These are phyloP conservation scores for Cryphonectria japonica DNA, from an alignment of 2,329 filamentous ascomycete genomes.

Conservation along the genomic window DNA sequence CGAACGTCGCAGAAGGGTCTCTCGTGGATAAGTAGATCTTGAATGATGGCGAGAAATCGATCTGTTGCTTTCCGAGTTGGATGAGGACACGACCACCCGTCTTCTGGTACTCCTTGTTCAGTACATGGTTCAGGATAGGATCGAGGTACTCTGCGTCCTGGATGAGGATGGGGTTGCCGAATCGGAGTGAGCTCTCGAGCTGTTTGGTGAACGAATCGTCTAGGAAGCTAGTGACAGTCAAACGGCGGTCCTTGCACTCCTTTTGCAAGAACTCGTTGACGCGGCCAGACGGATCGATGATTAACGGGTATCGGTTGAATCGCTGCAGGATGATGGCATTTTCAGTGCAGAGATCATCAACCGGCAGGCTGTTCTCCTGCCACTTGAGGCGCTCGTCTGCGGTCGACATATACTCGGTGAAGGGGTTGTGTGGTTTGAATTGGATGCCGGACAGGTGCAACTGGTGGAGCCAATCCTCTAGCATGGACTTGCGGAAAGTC, in stretches of 20 bases:
- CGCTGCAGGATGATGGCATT: conserved; percentile 97
- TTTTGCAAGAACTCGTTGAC: conserved; percentile 95
- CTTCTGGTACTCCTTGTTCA: conserved; percentile 99
- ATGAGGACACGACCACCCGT: conserved; percentile 97
- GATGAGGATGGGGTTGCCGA: conserved; percentile 97
- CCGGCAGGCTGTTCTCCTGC: conserved; percentile 92
- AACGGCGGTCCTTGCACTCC: conserved; percentile 87
- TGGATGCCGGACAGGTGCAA: conserved; percentile 89
- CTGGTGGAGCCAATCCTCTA: conserved; percentile 96
- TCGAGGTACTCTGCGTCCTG: conserved; percentile 98
- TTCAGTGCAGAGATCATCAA: conserved; percentile 97
- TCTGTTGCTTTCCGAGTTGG: conserved; percentile 97
- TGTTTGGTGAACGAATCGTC: conserved; percentile 99
- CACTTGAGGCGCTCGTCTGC: conserved; percentile 93
- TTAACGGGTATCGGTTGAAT: conserved; percentile 97
- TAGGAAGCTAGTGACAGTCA: conserved; percentile 97
- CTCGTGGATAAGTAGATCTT: conserved; percentile 93
- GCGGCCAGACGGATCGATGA: conserved; percentile 95
- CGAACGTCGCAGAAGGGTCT: conserved; percentile 93
- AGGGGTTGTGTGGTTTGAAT: conserved; percentile 90
- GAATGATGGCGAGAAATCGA: conserved; percentile 97
- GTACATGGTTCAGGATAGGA: conserved; percentile 94
- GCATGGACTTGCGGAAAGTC: conserved; percentile 95
- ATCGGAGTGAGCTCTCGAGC: conserved; percentile 92
- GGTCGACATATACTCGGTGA: conserved; percentile 95